These are phyloP conservation scores for Hygrophoropsis aurantiaca DNA, from an alignment of 768 basidiomycete species.

Conservation along the genomic window DNA sequence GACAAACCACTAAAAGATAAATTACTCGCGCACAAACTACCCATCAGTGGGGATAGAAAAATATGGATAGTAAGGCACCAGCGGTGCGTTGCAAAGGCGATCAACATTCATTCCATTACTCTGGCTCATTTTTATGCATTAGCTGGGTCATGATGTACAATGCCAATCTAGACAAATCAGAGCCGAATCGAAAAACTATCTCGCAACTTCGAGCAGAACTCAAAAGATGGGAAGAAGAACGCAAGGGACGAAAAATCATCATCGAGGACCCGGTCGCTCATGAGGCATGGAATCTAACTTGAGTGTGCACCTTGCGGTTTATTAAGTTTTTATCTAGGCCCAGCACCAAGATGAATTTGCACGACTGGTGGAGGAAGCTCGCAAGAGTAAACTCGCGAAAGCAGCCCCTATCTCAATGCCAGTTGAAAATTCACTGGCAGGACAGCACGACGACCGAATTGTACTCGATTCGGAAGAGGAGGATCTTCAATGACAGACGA, in stretches of 20 bases:
- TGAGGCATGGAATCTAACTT: constrained; percentile 32
- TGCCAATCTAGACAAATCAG: constrained; percentile 64
- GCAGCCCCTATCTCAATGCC: not conserved
- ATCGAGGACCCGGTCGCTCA: constrained; percentile 41
- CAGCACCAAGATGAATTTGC: constrained; percentile 33
- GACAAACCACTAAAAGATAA: constrained; percentile 60
- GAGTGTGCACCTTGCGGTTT: not conserved
- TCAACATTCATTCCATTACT: not conserved
- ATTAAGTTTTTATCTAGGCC: constrained; percentile 5
- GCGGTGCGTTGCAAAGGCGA: constrained; percentile 37
- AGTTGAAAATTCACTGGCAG: not conserved
- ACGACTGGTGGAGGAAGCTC: constrained; percentile 33
- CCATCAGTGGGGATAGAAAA: constrained; percentile 51
- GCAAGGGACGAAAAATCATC: constrained; percentile 31
- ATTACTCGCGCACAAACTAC: constrained; percentile 49
- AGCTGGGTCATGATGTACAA: constrained; percentile 75
- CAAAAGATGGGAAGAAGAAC: constrained; percentile 56
- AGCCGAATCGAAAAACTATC: constrained; percentile 42
- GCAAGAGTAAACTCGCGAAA: constrained; percentile 32
- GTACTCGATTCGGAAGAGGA: constrained; percentile 39
- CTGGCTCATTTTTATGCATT: not conserved
- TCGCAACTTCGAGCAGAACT: constrained; percentile 52
- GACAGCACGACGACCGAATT: constrained; percentile 19
- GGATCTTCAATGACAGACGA: not conserved
- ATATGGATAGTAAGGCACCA: constrained; percentile 57